phyloP scores from a whole-genome alignment of 495 filamentous ascomycete genomes.

The Xylona heveae region DNA sequence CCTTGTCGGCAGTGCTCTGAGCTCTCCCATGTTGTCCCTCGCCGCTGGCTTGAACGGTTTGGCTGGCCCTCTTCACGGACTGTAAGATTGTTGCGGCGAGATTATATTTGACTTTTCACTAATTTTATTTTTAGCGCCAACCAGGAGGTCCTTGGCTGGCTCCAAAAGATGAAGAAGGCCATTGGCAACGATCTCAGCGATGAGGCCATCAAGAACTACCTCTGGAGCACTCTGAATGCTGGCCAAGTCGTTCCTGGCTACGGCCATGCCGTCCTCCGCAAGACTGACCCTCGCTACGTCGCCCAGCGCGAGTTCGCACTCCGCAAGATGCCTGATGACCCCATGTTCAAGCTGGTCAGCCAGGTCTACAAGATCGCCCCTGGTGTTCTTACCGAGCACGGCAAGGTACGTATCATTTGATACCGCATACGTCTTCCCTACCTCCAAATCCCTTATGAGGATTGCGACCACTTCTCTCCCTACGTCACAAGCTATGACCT shows the following conservation, averaged over 20 bases:
- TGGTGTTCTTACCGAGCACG: slow-evolving; percentile 71
- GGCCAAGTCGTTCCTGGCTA: slow-evolving; percentile 93
- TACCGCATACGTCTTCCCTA: no score
- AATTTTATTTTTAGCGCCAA: no score
- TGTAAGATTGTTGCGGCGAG: no score
- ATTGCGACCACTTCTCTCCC: no score
- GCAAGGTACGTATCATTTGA: slow-evolving; percentile 36
- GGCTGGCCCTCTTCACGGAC: slow-evolving; percentile 91
- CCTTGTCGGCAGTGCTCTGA: slow-evolving; percentile 88
- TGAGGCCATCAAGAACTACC: slow-evolving; percentile 60
- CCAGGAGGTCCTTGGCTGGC: slow-evolving; percentile 93
- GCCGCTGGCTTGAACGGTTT: slow-evolving; percentile 93
- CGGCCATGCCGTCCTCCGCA: slow-evolving; percentile 93
- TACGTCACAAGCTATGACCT: no score
- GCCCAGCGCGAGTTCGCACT: slow-evolving; percentile 94
- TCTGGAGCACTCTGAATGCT: slow-evolving; percentile 82
- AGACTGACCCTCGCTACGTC: slow-evolving; percentile 89
- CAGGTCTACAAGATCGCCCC: slow-evolving; percentile 68
- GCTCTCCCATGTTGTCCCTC: slow-evolving; percentile 90
- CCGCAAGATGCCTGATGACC: slow-evolving; percentile 65
- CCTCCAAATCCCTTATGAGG: no score
- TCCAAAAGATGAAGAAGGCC: slow-evolving; percentile 75
- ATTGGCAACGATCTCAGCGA: slow-evolving; percentile 65
- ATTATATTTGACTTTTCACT: no score
- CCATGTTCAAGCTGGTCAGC: slow-evolving; percentile 84